Percentiles rank a stretch among this genome's conserved stretches.
Conservation (phyloP, 148 eudicot genomes). For the Euryodendron excelsum region DNA sequence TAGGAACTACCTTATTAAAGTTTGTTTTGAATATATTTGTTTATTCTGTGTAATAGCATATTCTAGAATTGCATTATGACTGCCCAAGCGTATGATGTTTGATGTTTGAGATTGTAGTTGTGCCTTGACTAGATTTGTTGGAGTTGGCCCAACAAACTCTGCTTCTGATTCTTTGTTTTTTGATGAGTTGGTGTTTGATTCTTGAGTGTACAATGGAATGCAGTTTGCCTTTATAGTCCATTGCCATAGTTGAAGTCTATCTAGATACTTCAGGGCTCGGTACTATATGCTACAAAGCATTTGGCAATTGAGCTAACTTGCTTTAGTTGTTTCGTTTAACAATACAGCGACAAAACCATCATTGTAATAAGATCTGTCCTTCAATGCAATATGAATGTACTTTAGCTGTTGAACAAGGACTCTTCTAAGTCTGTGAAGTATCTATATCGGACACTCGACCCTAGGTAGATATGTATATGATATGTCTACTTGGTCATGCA, state of each 20-base stretch:
- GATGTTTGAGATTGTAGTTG: neutral
- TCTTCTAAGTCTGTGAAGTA: no score
- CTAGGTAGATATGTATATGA: no score
- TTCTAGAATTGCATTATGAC: neutral
- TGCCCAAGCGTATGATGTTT: neutral
- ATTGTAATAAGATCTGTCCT: neutral
- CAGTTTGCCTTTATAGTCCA: neutral
- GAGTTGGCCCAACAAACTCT: neutral
- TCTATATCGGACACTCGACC: no score
- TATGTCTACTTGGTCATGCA: no score
- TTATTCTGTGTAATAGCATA: neutral
- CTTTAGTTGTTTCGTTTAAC: no score
- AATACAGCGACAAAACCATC: neutral
- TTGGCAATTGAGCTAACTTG: no score
- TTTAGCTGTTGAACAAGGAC: no score
- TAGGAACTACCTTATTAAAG: neutral
- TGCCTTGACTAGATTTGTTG: neutral
- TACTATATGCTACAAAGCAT: no score
- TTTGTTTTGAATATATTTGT: neutral
- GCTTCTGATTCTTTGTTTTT: neutral
- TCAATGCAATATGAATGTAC: no score
- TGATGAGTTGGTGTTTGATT: neutral
- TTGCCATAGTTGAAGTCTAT: neutral
- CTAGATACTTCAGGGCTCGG: neutral
- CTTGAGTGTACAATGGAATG: neutral